Evolutionary conservation across 2,329 filamentous ascomycete genomes (phyloP).

Genomic region (Diaporthe vexans): DNA sequence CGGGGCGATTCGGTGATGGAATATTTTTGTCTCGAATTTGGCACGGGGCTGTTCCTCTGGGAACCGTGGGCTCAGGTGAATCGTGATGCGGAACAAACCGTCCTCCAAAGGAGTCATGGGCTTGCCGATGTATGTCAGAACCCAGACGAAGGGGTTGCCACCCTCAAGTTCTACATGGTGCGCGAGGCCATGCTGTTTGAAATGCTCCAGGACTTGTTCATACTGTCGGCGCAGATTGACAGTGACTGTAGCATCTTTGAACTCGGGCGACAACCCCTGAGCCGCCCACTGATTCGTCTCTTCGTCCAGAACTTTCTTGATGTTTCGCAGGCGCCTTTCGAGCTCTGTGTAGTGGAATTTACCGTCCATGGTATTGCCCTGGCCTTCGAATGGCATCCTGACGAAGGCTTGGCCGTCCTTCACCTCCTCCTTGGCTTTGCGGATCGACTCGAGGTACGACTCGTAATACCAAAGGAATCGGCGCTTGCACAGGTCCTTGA

Average conservation of each 20-base stretch:
- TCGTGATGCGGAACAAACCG: conserved; percentile 85
- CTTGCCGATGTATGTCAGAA: conserved; percentile 88
- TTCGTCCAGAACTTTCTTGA: conserved; percentile 78
- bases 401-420: conserved; percentile 75
- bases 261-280: conserved; percentile 74
- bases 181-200: conserved; percentile 79
- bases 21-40: conserved; percentile 83
- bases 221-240: conserved; percentile 88
- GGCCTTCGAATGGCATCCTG: conserved; percentile 90
- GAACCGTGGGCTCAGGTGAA: conserved; percentile 86
- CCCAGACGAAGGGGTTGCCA: conserved; percentile 91
- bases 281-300: conserved; percentile 81
- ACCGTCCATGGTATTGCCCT: conserved; percentile 86
- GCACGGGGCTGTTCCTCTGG: conserved; percentile 91
- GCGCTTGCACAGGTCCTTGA: conserved; percentile 90
- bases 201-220: conserved; percentile 82
- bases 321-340: conserved; percentile 74
- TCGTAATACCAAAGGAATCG: conserved; percentile 97
- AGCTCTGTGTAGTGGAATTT: conserved; percentile 85
- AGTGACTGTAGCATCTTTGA: conserved; percentile 80
- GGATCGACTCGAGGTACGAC: conserved; percentile 81
- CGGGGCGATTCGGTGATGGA: conserved; percentile 87
- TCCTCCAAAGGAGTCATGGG: conserved; percentile 96
- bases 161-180: conserved; percentile 83
- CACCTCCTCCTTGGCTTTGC: conserved; percentile 74